Evolutionary conservation across 2,329 filamentous ascomycete species (phyloP), one percentile per base, ranked within the genome.

Genomic region (Diaporthe amygdali): DNA sequence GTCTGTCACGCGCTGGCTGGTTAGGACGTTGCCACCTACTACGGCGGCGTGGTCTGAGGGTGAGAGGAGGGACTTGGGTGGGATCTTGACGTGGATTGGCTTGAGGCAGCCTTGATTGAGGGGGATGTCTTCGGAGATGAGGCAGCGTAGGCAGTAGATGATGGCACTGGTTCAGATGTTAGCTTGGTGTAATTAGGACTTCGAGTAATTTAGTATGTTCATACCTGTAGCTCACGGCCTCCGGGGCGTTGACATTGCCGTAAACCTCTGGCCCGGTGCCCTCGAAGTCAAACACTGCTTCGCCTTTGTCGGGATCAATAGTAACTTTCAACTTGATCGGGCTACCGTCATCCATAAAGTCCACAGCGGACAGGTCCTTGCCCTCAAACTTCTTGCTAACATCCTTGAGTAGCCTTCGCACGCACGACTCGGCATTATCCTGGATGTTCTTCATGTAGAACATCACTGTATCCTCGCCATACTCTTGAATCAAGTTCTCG

Each of bases 321-420:
- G 89, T 91, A 14, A 97, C 87, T 73, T 90, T 92, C 8, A 97
- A 86, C 66, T 88, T 85, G 76, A 97, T 96, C 0, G 93, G 93
- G 12, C 89, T 93, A 32, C 94, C 94, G 76, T 97, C 94, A 76
- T 97, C 94, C 93, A 97, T 96, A 83, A 91, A 94, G 77, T 97
- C 94, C 1, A 91, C 85, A 0, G 94, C 93, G 9, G 89, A 87
- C 0, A 97, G 87, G n/a, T 93, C 90, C 70, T 90, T 87, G 2
- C 92, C 92, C 74, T 90, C 87, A 75, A 94, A 94, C 30, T 90
- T 87, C 73, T 87, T 87, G 76, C 90, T 87, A n/a, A 96, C 91
- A 3, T 89, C 85, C 77, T 92, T 94, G 34, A 97, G 85, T 6
- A 97, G 86, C 64, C 88, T 89, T 22, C 93, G 89, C 0, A 97